Percentiles rank a stretch among this genome's conserved stretches.
phyloP scores from a whole-genome alignment of 208 protist species.

The Tritrichomonas musculus region DNA sequence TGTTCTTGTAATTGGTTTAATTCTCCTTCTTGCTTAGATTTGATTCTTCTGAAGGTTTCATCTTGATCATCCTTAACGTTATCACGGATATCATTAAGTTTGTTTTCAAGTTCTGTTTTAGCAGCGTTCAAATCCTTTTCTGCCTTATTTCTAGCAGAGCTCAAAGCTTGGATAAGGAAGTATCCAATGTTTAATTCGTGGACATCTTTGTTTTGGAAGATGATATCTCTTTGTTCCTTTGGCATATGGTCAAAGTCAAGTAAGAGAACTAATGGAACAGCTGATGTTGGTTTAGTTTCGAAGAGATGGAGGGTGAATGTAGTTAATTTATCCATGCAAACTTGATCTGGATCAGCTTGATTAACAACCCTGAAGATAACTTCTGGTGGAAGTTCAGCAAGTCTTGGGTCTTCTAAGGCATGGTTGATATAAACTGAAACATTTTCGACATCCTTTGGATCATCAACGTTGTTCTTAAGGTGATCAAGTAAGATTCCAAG shows the following conservation, averaged over 20 bases:
- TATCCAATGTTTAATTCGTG: not conserved
- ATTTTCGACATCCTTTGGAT: not conserved
- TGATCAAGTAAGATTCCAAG: not conserved
- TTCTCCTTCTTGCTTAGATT: no score
- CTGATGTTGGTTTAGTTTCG: not conserved
- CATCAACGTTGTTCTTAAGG: not conserved
- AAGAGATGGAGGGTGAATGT: not conserved
- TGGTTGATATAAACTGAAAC: not conserved
- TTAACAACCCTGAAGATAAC: not conserved
- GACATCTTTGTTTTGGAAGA: not conserved
- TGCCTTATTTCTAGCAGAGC: not conserved
- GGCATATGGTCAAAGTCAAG: not conserved
- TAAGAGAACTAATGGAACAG: not conserved
- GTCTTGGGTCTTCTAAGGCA: not conserved
- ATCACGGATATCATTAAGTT: no score
- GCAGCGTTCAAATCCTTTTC: no score
- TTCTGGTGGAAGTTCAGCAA: not conserved
- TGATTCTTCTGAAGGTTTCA: no score
- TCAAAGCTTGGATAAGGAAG: not conserved
- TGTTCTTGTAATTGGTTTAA: no score
- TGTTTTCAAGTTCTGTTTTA: no score
- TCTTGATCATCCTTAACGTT: no score
- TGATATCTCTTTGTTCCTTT: not conserved
- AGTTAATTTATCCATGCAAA: not conserved
- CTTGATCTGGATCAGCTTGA: not conserved